Evolutionary conservation across 2,329 filamentous ascomycete genomes (phyloP), one percentile per base, ranked within the genome.

Genomic region (Microsporum ferrugineum): DNA sequence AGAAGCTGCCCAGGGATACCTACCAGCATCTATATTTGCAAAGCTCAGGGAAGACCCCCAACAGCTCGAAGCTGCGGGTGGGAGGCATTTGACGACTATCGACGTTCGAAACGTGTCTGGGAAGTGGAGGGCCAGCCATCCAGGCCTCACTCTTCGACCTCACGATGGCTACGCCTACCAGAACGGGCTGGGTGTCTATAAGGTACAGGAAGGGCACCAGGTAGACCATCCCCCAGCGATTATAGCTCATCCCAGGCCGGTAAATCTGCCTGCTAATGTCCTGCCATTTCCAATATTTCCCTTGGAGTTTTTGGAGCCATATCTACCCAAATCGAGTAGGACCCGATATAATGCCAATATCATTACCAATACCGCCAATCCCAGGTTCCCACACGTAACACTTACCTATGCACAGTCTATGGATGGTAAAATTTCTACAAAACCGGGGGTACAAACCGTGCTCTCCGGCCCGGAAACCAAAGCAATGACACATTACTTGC

Each of bases 401-500:
- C 80, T 96, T 45, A 96, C 92, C 10, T 97, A 91, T 73, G 92
- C 94, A 27, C 88, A 87, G 5, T 96, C 91, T 2, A 86, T 99
- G 66, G 92, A 97, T 76, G 87, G 88, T 45, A 83, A 85, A 60
- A 80, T 95, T 58, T 84, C 91, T 1, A 80, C 92, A 33, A 80
- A 86, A 0, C 89, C 90, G 0, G 91, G 91, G 12, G 79, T 84
- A n/a, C 88, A 88, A 66, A 97, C 92, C 1, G 79, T 82, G 0
- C 82, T 97, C 12, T 97, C 92, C 0, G 91, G 91, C 0, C 82
- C 87, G 0, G 80, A 86, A 63, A 90, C 89, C 38, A 96, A 96
- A 74, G 84, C 88, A 55, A 95, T 97, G 89, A 97, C 92, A 0
- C 92, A 97, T 73, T 89, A 88, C 71, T 82, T 97, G n/a, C 89